Percentiles rank a stretch among this genome's conserved stretches.
Evolutionary conservation across 768 basidiomycete genomes (phyloP).

Genomic region (Phanerochaete carnosa): DNA sequence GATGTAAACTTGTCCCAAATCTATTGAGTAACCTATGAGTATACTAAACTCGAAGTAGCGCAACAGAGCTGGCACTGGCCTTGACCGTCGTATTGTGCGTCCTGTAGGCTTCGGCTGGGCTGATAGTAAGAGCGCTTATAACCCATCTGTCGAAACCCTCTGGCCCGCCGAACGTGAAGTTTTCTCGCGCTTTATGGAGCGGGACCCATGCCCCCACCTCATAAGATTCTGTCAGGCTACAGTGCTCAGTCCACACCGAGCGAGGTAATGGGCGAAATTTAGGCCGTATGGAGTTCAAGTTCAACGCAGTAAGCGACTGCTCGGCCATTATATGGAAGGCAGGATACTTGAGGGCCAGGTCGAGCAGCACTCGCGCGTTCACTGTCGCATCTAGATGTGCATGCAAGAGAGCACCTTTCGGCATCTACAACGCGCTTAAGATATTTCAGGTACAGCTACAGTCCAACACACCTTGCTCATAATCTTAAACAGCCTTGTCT

Average conservation of each 20-base stretch:
- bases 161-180: constrained; percentile 57
- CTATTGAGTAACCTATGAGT: constrained; percentile 31
- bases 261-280: constrained; percentile 49
- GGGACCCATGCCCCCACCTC: constrained; percentile 49
- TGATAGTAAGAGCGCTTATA: constrained; percentile 56
- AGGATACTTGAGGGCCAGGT: constrained; percentile 52
- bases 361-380: constrained; percentile 47
- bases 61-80: constrained; percentile 38
- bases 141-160: constrained; percentile 71
- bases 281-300: constrained; percentile 44
- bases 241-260: constrained; percentile 17
- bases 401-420: constrained; percentile 75
- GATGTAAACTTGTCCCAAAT: constrained; percentile 74
- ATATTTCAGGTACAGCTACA: not conserved
- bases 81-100: constrained; percentile 70
- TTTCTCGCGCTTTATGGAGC: constrained; percentile 47
- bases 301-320: constrained; percentile 36
- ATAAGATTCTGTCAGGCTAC: constrained; percentile 45
- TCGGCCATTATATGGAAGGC: constrained; percentile 57
- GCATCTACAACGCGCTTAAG: constrained; percentile 48
- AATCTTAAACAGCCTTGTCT: constrained; percentile 59
- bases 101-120: constrained; percentile 66
- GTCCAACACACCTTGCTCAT: constrained; percentile 48
- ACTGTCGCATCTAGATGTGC: constrained; percentile 75
- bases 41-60: not conserved